Evolutionary conservation across 2,329 filamentous ascomycete genomes (phyloP), one percentile per base, ranked within the genome.

Genomic region (Fusarium sp.): DNA sequence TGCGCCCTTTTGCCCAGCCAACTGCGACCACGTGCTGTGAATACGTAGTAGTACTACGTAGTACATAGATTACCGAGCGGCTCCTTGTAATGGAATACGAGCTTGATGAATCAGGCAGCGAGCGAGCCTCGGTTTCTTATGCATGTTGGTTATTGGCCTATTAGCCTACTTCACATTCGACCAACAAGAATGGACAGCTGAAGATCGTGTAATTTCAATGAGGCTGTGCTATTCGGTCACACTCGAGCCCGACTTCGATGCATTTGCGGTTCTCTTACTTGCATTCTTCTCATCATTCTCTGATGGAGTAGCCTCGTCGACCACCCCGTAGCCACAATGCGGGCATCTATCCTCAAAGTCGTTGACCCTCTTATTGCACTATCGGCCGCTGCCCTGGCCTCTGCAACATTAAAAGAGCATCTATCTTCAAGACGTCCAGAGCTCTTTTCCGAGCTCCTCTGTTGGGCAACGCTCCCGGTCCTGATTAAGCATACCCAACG

Each of bases 401-500:
- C 76, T 53, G 73, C 76, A 14, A 62, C 74, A 0, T 24, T 80
- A 16, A 71, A 66, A 4, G 78, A 77, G 24, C 55, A 57, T 12
- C 42, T 77, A 1, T 65, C 76, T 0, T 62, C 75, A 0, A 62
- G 61, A 9, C 68, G 76, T 31, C 46, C 77, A 2, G 81, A 82
- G 57, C 55, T 83, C 6, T 66, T 49, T 12, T 83, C 82, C 1
- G 82, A 84, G 64, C 56, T 76, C 1, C n/a, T 82, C 1, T 79
- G 79, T 17, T 84, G 82, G 82, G 35, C 67, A 2, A 12, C 79
- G 5, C 33, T 83, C 22, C 77, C 81, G 0, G 7, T 74, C 6
- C 7, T 82, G 1, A 75, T 79, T 14, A 59, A 51, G 5, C 22
- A 58, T 12, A 16, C n/a, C 3, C 8, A 24, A 16, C n/a, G 33